Conservation (phyloP, 2,329 filamentous ascomycete species). For the Fusarium pininemorale region DNA sequence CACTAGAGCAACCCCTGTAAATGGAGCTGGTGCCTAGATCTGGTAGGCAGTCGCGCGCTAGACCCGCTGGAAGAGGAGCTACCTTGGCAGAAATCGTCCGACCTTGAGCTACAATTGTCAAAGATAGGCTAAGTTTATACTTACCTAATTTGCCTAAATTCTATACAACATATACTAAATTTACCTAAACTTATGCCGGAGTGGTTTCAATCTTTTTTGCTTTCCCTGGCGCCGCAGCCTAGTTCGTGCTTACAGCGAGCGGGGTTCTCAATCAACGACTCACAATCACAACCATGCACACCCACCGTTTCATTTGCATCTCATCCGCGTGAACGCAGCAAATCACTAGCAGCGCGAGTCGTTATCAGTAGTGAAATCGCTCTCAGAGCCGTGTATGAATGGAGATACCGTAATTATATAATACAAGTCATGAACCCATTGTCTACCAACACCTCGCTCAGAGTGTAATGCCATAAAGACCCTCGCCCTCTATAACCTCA, state of each 20-base stretch:
- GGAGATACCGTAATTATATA: not conserved
- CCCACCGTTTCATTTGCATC: too few relatives aligned
- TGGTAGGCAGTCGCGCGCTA: not conserved
- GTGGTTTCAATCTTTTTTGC: not conserved
- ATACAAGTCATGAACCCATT: not conserved
- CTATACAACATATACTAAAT: rapidly evolving
- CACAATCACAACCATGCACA: too few relatives aligned
- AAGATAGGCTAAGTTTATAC: not conserved
- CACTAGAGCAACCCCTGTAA: not conserved
- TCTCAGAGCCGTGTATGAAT: not conserved
- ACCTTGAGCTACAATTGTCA: not conserved
- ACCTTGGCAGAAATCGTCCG: not conserved
- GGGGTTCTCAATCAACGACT: not conserved
- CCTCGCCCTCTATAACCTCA: conserved; percentile 63
- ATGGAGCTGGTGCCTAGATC: not conserved
- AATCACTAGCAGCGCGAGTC: too few relatives aligned
- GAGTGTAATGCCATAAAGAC: conserved; percentile 55
- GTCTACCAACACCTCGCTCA: not conserved
- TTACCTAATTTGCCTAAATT: not conserved
- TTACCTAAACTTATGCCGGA: rapidly evolving
- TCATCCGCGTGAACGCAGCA: rapidly evolving
- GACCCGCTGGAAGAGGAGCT: not conserved
- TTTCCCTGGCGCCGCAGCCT: not conserved
- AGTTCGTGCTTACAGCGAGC: not conserved
- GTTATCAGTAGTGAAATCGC: not conserved